Evolutionary conservation across 495 filamentous ascomycete species (phyloP), one percentile per base, ranked within the genome.

Genomic region (Lophium mytilinum): DNA sequence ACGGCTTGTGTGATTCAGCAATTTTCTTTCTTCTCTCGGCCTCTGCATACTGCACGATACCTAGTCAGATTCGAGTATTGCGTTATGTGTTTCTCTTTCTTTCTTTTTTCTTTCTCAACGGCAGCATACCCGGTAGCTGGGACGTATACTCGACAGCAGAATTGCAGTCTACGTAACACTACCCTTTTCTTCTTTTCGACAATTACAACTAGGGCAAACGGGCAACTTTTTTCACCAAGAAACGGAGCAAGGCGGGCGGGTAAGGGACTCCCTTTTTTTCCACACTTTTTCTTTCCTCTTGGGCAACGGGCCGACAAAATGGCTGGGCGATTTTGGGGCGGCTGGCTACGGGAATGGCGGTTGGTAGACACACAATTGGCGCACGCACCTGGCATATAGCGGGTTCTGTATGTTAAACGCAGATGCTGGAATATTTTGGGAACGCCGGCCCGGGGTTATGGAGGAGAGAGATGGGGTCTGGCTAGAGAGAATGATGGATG

Each of bases 321-420:
- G 24, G 24, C 24, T 6, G 24, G 24, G 24, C 24, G 24, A 30
- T 30, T 30, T 30, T 30, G n/a, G n/a, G n/a, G n/a, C n/a, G n/a
- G n/a, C n/a, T n/a, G 24, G 24, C 24, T 3, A 30, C 24, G 24
- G 24, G 24, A 30, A 30, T 6, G 24, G 17, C 12, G 10, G 11
- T 48, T 30, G 15, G 45, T 48, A 14, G 17, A 11, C 45, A 48
- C 33, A 24, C 17, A 24, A 18, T 14, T 1, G 7, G n/a, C n/a
- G n/a, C n/a, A n/a, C 45, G 45, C 45, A 48, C 45, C 45, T 48
- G 19, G 21, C 45, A 48, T 48, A 48, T 48, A 48, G 45, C 45
- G 45, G 45, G 45, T 41, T 48, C 45, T 48, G 45, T 48, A 48
- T 48, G 45, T 48, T 48, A 48, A n/a, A n/a, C 17, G 14, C 21